Percentiles rank a stretch among this genome's conserved stretches.
Conservation (phyloP, 2,329 filamentous ascomycete species). For the Colletotrichum gloeosporioides region DNA sequence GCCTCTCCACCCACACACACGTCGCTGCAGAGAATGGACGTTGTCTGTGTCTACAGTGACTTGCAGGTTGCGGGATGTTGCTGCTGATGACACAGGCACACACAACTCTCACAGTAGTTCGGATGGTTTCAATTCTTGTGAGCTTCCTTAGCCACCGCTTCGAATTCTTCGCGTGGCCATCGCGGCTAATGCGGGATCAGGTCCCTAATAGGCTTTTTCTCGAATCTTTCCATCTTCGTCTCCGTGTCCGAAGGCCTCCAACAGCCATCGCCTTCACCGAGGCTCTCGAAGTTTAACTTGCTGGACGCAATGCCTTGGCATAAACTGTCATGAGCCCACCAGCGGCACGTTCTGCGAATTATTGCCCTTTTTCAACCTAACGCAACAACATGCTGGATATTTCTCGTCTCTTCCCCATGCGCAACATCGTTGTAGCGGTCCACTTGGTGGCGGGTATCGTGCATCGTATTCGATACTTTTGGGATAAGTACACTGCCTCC, state of each 20-base stretch:
- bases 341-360: background rate
- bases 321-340: background rate
- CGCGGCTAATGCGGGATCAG: conserved; percentile 8
- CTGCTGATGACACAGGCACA: conserved; percentile 9
- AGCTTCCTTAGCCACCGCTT: background rate
- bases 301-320: background rate
- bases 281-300: background rate
- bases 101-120: background rate
- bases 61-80: conserved; percentile 8
- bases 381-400: background rate
- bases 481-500: background rate
- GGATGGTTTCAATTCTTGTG: background rate
- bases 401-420: background rate
- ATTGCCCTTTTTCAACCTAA: background rate
- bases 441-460: conserved; percentile 18
- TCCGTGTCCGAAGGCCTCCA: background rate
- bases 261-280: background rate
- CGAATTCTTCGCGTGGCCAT: background rate
- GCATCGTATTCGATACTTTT: conserved; percentile 7
- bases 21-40: background rate
- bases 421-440: background rate
- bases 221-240: conserved; percentile 8
- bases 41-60: background rate
- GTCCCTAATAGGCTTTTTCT: background rate
- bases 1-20: background rate